phyloP scores from a whole-genome alignment of 768 basidiomycete genomes.

The Hortiboletus campestris region DNA sequence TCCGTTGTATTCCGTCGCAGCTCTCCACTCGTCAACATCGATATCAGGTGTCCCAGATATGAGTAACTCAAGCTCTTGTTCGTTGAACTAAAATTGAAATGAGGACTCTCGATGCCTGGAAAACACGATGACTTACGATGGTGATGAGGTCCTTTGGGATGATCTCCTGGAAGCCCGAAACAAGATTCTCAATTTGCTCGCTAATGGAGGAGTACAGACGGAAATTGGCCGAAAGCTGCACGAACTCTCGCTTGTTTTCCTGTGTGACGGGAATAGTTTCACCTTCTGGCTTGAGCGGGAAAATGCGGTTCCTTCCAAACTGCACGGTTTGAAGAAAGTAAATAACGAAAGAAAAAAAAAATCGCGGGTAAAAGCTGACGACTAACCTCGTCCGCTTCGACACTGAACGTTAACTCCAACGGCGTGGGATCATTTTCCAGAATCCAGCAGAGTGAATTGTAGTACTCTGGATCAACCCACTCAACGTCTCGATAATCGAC shows the following conservation, averaged over 20 bases:
- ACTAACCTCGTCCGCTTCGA: slow-evolving; percentile 87
- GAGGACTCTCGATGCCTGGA: not conserved
- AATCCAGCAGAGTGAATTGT: slow-evolving; percentile 98
- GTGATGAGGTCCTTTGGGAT: slow-evolving; percentile 94
- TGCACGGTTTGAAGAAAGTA: slow-evolving; percentile 27
- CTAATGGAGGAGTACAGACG: slow-evolving; percentile 91
- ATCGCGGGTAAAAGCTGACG: not conserved
- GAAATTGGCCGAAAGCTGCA: slow-evolving; percentile 92
- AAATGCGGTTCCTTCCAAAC: slow-evolving; percentile 90
- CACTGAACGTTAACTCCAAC: slow-evolving; percentile 89
- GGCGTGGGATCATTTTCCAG: slow-evolving; percentile 90
- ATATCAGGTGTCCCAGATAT: slow-evolving; percentile 99
- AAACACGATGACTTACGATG: slow-evolving; percentile 57
- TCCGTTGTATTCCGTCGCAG: slow-evolving; percentile 88
- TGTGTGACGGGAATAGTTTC: slow-evolving; percentile 85
- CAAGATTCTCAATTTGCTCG: slow-evolving; percentile 89
- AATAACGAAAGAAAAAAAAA: not conserved
- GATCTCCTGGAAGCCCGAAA: slow-evolving; percentile 94
- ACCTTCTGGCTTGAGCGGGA: slow-evolving; percentile 84
- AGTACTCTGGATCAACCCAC: slow-evolving; percentile 98
- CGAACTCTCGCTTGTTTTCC: slow-evolving; percentile 96
- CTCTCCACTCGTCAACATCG: slow-evolving; percentile 96
- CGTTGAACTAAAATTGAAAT: slow-evolving; percentile 67
- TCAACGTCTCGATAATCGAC: slow-evolving; percentile 97
- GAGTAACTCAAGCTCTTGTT: slow-evolving; percentile 89